Percentiles rank a stretch among this genome's conserved stretches.
phyloP scores from a whole-genome alignment of 768 basidiomycete species.

The Leucogyrophana mollusca region DNA sequence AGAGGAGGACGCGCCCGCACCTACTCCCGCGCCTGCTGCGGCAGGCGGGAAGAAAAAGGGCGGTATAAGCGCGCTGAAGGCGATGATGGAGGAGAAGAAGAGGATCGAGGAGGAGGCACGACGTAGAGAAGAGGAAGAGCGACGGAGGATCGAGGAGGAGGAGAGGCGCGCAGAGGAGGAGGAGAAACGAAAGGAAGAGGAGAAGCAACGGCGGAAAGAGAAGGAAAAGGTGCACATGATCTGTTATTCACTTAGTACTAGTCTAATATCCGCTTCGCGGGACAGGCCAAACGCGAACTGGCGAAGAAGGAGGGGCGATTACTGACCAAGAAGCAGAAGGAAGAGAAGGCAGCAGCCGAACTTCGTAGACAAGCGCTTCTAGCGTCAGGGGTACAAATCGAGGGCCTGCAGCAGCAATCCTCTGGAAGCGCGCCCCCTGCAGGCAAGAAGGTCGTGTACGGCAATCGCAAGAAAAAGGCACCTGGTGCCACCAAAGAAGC shows the following conservation, averaged over 20 bases:
- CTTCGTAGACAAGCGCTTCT: constrained; percentile 88
- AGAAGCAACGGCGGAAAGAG: constrained; percentile 81
- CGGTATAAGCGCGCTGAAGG: constrained; percentile 80
- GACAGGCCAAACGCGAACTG: constrained; percentile 81
- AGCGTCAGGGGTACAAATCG: constrained; percentile 85
- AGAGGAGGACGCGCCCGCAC: constrained; percentile 54
- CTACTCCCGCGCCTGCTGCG: constrained; percentile 37
- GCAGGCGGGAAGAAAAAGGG: constrained; percentile 69
- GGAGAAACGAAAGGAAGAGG: constrained; percentile 73
- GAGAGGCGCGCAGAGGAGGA: constrained; percentile 78
- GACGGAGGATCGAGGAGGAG: constrained; percentile 84
- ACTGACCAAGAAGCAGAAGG: constrained; percentile 97
- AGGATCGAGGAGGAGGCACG: constrained; percentile 82
- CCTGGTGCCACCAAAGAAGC: constrained; percentile 45
- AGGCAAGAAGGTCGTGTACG: constrained; percentile 78
- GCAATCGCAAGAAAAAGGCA: constrained; percentile 78
- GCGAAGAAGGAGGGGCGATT: constrained; percentile 93
- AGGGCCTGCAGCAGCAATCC: constrained; percentile 78
- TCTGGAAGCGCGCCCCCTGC: constrained; percentile 37
- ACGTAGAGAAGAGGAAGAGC: constrained; percentile 72
- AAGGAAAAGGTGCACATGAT: constrained; percentile 70
- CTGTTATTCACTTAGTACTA: constrained; percentile 3
- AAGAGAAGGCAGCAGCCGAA: constrained; percentile 88
- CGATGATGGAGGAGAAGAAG: constrained; percentile 92
- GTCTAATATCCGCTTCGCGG: constrained; percentile 2